phyloP scores from a whole-genome alignment of 2,329 filamentous ascomycete species.

The Clarireedia hainanense region DNA sequence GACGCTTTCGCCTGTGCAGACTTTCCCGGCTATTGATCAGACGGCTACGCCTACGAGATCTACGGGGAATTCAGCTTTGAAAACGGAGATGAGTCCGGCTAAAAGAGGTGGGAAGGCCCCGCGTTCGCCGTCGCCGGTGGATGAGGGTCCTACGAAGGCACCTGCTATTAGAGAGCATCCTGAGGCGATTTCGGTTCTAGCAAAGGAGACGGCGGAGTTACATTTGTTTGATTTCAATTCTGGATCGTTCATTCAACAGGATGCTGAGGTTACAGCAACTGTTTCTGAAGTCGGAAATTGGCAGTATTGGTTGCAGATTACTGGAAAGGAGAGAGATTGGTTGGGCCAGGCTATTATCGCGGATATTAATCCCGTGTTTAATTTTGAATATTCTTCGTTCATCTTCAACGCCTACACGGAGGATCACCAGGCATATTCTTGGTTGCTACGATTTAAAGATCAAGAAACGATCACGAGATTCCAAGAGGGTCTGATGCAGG shows the following conservation, averaged over 20 bases:
- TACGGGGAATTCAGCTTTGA: slow-evolving; percentile 39
- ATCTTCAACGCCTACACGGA: slow-evolving; percentile 96
- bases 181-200: slow-evolving; percentile 62
- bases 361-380: slow-evolving; percentile 97
- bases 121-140: slow-evolving; percentile 20
- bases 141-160: slow-evolving; percentile 46
- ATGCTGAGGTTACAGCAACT: slow-evolving; percentile 59
- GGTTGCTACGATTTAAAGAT: slow-evolving; percentile 88
- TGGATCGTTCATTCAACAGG: slow-evolving; percentile 61
- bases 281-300: slow-evolving; percentile 84
- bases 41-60: slow-evolving; percentile 15
- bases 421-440: slow-evolving; percentile 88
- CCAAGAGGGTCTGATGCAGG: slow-evolving; percentile 90
- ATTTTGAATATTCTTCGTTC: slow-evolving; percentile 97
- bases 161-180: slow-evolving; percentile 56
- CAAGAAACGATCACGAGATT: slow-evolving; percentile 74
- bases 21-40: slow-evolving; percentile 17
- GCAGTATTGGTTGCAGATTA: slow-evolving; percentile 93
- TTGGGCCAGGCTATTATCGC: slow-evolving; percentile 77
- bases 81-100: slow-evolving; percentile 28
- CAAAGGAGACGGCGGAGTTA: slow-evolving; percentile 71
- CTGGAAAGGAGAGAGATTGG: slow-evolving; percentile 70
- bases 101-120: slow-evolving; percentile 15
- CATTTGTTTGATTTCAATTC: slow-evolving; percentile 89
- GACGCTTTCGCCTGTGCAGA: slow-evolving; percentile 21